Conservation (phyloP, 768 basidiomycete species). For the Suillus plorans region DNA sequence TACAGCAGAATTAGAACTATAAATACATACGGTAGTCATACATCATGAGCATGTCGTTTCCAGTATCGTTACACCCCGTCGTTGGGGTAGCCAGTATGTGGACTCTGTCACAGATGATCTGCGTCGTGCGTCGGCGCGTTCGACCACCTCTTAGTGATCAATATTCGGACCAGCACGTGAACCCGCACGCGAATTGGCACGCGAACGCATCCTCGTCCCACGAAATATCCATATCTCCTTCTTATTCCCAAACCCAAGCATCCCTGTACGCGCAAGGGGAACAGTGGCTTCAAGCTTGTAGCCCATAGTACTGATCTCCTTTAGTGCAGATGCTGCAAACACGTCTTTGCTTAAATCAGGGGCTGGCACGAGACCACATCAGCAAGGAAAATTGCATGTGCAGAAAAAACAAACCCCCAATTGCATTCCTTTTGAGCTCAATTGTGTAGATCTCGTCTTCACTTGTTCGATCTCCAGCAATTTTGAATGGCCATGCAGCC, state of each 20-base stretch:
- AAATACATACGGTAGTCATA: constrained; percentile 2
- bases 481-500: constrained; percentile 40
- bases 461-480: constrained; percentile 41
- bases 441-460: constrained; percentile 55
- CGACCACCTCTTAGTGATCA: neutral
- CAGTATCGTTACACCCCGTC: neutral
- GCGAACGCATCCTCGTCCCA: constrained; percentile 33
- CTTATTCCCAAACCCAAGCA: constrained; percentile 40
- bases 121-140: neutral
- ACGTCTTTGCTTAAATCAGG: constrained; percentile 48
- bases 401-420: constrained; percentile 27
- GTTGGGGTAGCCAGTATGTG: neutral
- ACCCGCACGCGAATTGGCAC: constrained; percentile 28
- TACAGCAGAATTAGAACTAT: neutral
- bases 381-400: neutral
- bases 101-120: neutral
- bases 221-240: constrained; percentile 70
- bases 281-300: constrained; percentile 68
- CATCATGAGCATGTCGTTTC: neutral
- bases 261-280: constrained; percentile 47
- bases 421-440: constrained; percentile 47
- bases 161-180: neutral
- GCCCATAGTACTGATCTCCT: constrained; percentile 53
- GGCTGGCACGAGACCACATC: constrained; percentile 25
- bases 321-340: constrained; percentile 63